Percentiles rank a stretch among this genome's conserved stretches.
These are phyloP conservation scores for Saksenaea vasiformis DNA, from an alignment of 371 early-diverging fungal genomes.

Conservation along the genomic window DNA sequence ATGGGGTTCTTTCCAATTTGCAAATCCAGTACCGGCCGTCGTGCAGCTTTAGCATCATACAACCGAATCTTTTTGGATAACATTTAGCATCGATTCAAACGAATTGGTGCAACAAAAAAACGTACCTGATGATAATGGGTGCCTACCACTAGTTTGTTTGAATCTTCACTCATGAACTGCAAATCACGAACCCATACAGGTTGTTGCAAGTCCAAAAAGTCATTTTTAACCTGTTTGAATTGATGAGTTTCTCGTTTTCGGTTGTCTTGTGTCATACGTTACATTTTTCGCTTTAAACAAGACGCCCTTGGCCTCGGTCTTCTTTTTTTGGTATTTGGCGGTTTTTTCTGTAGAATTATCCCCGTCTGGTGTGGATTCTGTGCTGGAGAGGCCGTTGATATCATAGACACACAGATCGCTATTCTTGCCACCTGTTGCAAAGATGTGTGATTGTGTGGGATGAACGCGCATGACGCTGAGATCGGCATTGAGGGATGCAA, in stretches of 20 bases:
- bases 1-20: conserved; percentile 75
- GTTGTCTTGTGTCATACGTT: conserved; percentile 13
- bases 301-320: conserved; percentile 47
- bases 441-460: conserved; percentile 60
- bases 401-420: conserved; percentile 84
- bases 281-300: conserved; percentile 71
- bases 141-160: conserved; percentile 59
- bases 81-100: neutral
- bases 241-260: conserved; percentile 4
- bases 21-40: conserved; percentile 70
- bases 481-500: conserved; percentile 21
- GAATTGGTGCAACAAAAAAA: neutral
- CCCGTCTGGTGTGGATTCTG: conserved; percentile 13
- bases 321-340: conserved; percentile 37
- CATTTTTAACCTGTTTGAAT: conserved; percentile 58
- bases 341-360: conserved; percentile 23
- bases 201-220: conserved; percentile 78
- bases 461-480: conserved; percentile 66
- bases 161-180: conserved; percentile 63
- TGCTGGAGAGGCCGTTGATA: conserved; percentile 29
- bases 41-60: conserved; percentile 73
- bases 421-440: conserved; percentile 88
- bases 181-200: conserved; percentile 90
- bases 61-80: conserved; percentile 63
- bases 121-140: conserved; percentile 77